phyloP scores from a whole-genome alignment of 2,329 filamentous ascomycete genomes.

The Pestalotiopsis sp. region DNA sequence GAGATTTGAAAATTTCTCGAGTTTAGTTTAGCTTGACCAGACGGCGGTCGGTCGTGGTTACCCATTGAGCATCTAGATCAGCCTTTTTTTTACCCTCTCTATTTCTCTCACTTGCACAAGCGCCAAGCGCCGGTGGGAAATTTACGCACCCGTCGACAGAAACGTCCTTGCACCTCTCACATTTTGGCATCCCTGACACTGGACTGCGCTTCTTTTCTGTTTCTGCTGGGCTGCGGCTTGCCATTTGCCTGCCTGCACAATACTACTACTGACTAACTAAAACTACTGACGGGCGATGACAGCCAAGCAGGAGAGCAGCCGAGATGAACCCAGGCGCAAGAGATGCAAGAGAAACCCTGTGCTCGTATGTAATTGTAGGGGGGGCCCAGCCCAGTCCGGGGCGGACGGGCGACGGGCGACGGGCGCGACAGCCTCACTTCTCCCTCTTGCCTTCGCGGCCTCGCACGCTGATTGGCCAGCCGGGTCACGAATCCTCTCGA shows the following conservation, averaged over 20 bases:
- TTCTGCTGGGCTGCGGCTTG: no score
- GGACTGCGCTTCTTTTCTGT: no score
- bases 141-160: constrained; percentile 11
- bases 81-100: constrained; percentile 11
- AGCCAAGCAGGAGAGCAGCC: background rate
- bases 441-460: constrained; percentile 21
- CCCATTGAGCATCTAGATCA: constrained; percentile 21
- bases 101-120: background rate
- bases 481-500: constrained; percentile 18
- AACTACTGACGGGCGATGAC: no score
- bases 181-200: no score
- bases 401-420: background rate
- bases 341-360: background rate
- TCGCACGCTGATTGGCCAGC: background rate
- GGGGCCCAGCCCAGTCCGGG: background rate
- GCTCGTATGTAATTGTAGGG: background rate
- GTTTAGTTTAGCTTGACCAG: background rate
- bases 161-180: constrained; percentile 2
- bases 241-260: no score
- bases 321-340: background rate
- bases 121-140: constrained; percentile 13
- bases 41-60: constrained; percentile 14
- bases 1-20: background rate
- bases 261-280: no score
- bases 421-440: constrained; percentile 13